Evolutionary conservation across 768 basidiomycete species (phyloP), one percentile per base, ranked within the genome.

Genomic region (Lactarius hengduanensis): DNA sequence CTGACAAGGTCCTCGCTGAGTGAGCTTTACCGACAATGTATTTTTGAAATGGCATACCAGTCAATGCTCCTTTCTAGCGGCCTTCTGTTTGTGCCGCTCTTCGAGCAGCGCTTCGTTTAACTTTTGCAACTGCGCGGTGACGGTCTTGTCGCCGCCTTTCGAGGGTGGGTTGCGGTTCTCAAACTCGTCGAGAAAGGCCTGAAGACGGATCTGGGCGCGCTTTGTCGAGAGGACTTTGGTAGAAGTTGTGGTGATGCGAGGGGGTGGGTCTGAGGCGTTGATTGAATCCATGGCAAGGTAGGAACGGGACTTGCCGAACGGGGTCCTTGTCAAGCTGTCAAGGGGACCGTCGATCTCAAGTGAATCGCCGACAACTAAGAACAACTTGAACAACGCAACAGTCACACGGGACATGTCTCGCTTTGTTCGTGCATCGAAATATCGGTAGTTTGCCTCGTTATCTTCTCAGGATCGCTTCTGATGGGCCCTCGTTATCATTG

Each of bases 381-480:
- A 26, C 34, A 26, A 13, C 26, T 30, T 22, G 26, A 41, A 34
- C 55, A 18, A 53, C 16, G 16, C 26, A 50, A 56, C 53, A 41
- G 3, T 13, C 4, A 54, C 26, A 34, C 34, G 22, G 36, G 20
- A 62, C 28, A 94, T 94, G 92, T 93, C 91, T 71, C 86, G 91
- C 66, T 94, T 94, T 75, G 90, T 94, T 64, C 84, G 92, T 66
- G 78, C 91, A 45, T 92, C 91, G 61, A 94, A 94, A 77, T 94
- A 95, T 79, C 84, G 92, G 86, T 91, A 72, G 74, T 85, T 76
- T 61, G 56, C 28, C 16, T 16, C 15, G 16, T 59, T 58, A 60
- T 67, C 67, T 65, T 15, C 58, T 4, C 2, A 26, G 32, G 53
- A 64, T 62, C 57, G 45, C 59, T 38, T 65, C 62, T 59, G 50